phyloP scores from a whole-genome alignment of 495 filamentous ascomycete genomes.

The Neurospora hispaniola region DNA sequence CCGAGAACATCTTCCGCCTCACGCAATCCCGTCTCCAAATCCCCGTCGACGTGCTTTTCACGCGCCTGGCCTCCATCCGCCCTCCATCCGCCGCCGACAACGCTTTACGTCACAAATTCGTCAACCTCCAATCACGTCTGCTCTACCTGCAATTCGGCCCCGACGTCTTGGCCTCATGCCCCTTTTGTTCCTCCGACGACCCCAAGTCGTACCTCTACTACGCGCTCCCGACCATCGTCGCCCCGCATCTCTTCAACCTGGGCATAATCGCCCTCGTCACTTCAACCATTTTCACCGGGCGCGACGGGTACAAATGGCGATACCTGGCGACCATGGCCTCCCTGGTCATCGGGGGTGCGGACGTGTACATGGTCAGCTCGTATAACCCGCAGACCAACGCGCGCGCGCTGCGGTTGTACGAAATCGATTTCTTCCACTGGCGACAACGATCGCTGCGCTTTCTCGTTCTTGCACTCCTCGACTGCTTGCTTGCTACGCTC shows the following conservation, averaged over 20 bases:
- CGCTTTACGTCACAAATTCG: slow-evolving; percentile 54
- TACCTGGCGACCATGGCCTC: slow-evolving; percentile 53
- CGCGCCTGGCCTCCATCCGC: slow-evolving; percentile 56
- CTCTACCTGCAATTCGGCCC: slow-evolving; percentile 80
- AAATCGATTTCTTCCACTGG: slow-evolving; percentile 62
- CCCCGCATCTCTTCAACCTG: slow-evolving; percentile 72
- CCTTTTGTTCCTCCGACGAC: slow-evolving; percentile 72
- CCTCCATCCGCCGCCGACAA: slow-evolving; percentile 53
- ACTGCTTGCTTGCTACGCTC: slow-evolving; percentile 47
- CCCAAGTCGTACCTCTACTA: slow-evolving; percentile 67
- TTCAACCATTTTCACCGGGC: slow-evolving; percentile 39
- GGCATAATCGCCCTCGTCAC: slow-evolving; percentile 57
- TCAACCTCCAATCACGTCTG: slow-evolving; percentile 57
- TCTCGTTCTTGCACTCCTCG: slow-evolving; percentile 47
- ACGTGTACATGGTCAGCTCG: slow-evolving; percentile 46
- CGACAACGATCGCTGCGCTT: slow-evolving; percentile 47
- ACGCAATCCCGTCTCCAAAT: slow-evolving; percentile 80
- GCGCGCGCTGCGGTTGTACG: slow-evolving; percentile 42
- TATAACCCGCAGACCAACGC: slow-evolving; percentile 55
- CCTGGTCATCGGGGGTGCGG: slow-evolving; percentile 46
- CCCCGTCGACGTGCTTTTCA: slow-evolving; percentile 74
- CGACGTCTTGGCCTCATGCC: slow-evolving; percentile 56
- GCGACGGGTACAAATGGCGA: slow-evolving; percentile 56
- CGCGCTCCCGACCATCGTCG: slow-evolving; percentile 59
- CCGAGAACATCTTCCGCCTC: slow-evolving; percentile 68